Base-by-base conservation (phyloP, 164 flowering plant genomes). In the Aristolochia fimbriata region DNA sequence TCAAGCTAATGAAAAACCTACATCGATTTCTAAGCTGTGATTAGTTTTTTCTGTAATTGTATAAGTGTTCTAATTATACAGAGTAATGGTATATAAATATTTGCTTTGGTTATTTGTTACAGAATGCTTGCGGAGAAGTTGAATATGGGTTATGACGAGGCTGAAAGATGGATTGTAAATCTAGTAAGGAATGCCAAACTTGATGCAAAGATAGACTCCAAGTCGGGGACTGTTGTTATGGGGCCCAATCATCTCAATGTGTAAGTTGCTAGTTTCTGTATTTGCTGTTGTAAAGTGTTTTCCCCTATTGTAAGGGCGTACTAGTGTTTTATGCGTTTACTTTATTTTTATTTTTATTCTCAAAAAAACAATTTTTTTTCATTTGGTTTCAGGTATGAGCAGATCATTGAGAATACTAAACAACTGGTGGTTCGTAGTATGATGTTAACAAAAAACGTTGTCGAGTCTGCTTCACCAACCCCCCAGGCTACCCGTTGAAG, bases 131-230 rank as follows among this genome's bases (percentile, higher is more conserved):
- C 97, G 11, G 94, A 86, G 77, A 93, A 93, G 69, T 67, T 93
- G 80, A 90, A 90, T 72, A 68, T 90, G 79, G 88, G 76, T 49
- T 80, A 78, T 65, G 98, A 90, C 46, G 98, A 93, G 61, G 97
- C 97, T 31, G 97, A 93, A 77, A 90, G 97, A 77, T 93, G 98
- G 98, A 88, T 90, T 57, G 93, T 90, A 68, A 93, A 82, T 74
- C 96, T 90, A 51, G 82, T 93, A 52, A 80, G 85, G 33, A 81
- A 77, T 73, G 85, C 97, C 62, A 93, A 90, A 72, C 92, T 88
- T 23, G 96, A 90, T 62, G 97, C 94, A 21, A 93, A 88, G 76
- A 86, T 93, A 52, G 96, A 90, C 69, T 76, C 96, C 6, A 47
- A 85, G 70, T 66, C 83, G 0, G 96, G 98, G 67, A 93, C 97